Conservation (phyloP, 106 monocot species). For the Chionographis japonica region DNA sequence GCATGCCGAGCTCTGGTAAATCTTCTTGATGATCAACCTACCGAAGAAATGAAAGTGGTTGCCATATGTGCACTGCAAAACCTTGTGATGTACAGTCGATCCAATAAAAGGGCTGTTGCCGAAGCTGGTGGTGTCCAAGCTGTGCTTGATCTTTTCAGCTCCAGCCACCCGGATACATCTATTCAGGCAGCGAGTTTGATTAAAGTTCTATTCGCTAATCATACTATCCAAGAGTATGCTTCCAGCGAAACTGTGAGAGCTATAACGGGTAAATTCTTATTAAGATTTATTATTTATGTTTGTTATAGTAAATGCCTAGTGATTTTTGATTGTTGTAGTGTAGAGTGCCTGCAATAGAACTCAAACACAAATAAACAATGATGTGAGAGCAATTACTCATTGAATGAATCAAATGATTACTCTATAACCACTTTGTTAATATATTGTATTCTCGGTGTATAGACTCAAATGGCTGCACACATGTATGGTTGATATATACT, state of each 20-base stretch:
- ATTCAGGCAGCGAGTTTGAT: constrained; percentile 98
- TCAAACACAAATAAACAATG: too few relatives aligned
- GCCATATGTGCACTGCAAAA: constrained; percentile 94
- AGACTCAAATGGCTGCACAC: too few relatives aligned
- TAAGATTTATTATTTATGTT: too few relatives aligned
- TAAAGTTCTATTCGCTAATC: constrained; percentile 89
- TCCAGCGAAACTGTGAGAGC: constrained; percentile 97
- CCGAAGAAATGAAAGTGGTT: constrained; percentile 99
- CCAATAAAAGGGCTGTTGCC: constrained; percentile 99
- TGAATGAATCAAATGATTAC: too few relatives aligned
- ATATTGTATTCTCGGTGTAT: too few relatives aligned
- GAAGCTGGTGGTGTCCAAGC: constrained; percentile 99
- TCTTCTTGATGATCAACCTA: constrained; percentile 97
- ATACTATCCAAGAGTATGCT: constrained; percentile 97
- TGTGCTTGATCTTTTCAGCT: constrained; percentile 78
- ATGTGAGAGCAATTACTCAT: too few relatives aligned
- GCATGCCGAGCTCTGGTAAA: constrained; percentile 95
- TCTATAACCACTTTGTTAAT: too few relatives aligned
- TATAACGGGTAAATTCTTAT: constrained; percentile 72
- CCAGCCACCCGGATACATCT: constrained; percentile 85
- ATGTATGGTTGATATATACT: too few relatives aligned
- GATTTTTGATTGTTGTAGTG: not conserved
- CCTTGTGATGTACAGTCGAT: constrained; percentile 84
- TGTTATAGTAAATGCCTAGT: not conserved
- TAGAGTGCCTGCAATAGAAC: too few relatives aligned